Evolutionary conservation across 768 basidiomycete genomes (phyloP).

Genomic region (Psilocybe tampanensis): DNA sequence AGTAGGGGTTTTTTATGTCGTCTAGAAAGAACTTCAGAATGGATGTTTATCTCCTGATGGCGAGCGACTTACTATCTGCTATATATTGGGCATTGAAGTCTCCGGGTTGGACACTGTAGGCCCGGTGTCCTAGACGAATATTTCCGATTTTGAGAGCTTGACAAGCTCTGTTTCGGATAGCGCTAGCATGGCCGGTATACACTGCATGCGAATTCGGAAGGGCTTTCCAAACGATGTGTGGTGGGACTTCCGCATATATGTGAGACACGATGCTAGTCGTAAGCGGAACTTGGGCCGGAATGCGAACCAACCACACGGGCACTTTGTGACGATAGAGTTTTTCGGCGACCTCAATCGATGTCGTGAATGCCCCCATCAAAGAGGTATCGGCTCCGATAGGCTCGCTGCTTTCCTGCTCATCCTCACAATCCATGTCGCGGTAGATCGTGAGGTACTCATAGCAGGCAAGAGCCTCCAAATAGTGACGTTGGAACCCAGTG

Average conservation of each 20-base stretch:
- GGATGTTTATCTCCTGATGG: too few species aligned
- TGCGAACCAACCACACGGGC: neutral
- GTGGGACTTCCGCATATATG: neutral
- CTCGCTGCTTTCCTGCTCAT: neutral
- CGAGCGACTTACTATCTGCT: neutral
- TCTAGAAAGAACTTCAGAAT: neutral
- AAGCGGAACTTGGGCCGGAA: neutral
- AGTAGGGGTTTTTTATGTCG: neutral
- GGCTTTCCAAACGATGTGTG: too few species aligned
- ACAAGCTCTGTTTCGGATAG: neutral
- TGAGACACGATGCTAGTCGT: neutral
- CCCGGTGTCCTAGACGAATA: neutral
- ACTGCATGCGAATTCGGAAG: neutral
- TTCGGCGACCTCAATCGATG: neutral
- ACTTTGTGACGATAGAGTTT: neutral
- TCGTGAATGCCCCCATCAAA: neutral
- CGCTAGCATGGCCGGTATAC: neutral
- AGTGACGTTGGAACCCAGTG: slow-evolving; percentile 5
- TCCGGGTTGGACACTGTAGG: neutral
- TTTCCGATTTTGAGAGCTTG: neutral
- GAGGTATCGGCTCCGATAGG: neutral
- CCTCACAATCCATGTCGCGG: neutral
- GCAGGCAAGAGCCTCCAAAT: slow-evolving; percentile 1
- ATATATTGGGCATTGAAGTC: neutral
- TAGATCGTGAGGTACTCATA: neutral